Base-by-base conservation (phyloP, 768 basidiomycete genomes). In the Macrolepiota dolichaula region DNA sequence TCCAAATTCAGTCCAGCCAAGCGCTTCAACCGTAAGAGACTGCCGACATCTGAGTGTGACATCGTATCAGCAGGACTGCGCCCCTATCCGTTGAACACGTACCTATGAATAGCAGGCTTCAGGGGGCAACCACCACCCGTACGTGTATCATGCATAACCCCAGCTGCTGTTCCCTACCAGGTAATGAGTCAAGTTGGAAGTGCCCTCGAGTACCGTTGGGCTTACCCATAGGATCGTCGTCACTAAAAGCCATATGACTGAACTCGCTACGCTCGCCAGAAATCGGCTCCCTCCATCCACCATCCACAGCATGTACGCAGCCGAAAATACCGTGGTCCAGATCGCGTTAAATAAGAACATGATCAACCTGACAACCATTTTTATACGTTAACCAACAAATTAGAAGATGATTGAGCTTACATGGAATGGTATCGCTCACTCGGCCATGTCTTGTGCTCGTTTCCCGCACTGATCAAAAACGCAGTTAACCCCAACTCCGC, bases 261-360 rank as follows among this genome's bases (percentile, higher is more conserved):
- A 92, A 64, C 88, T 89, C 24, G 91, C 88, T 46, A 92, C 77
- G 69, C 84, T 87, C n/a, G 89, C 90, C 22, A 92, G 78, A 46
- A 89, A 71, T 69, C 87, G 86, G 50, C 82, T 79, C 3, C 81
- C 82, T 51, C 87, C 86, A 56, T 85, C 85, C 40, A 88, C 72
- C 47, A 87, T 82, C 85, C 88, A 92, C 35, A 91, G 66, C 64
- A 91, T 76, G 67, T 92, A 93, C 36, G 85, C 83, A 12, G 81
- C 76, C 13, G 85, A 81, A 69, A 91, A 92, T 46, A 90, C 65
- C 1, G 82, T 77, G n/a, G 91, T 92, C 91, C 91, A 92, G 40
- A 82, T 79, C 22, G 88, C 79, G 65, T 84, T 83, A 71, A 89
- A 87, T 61, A 84, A 75, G 62, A 85, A 80, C 51, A 86, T 72